Base-by-base conservation (phyloP, 75 land plant species). In the Pinus albicaulis region DNA sequence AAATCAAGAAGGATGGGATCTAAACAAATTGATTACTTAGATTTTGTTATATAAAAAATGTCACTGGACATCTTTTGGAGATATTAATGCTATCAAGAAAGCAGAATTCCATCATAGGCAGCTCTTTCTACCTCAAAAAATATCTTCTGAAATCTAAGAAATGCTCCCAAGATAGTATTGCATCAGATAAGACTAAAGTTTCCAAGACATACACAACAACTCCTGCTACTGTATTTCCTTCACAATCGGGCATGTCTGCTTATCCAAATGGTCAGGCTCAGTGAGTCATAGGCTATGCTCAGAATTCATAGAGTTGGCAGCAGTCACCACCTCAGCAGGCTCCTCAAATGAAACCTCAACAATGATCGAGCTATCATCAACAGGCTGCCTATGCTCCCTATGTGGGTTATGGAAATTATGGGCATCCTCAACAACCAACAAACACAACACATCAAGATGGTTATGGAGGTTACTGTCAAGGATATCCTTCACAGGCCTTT, bases 61-160 rank as follows among this genome's bases (percentile, higher is more conserved):
- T 71, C 89, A 17, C 71, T 96, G 23, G 94, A 92, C 79, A 86
- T 90, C 56, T n/a, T 89, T 93, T 86, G 99, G 95, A 57, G 94
- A 93, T 77, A 60, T 80, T 17, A 76, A 82, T 53, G 78, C 90
- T 24, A 83, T 90, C 17, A 92, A 87, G 78, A 93, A 90, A 77
- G 99, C 95, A 48, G 89, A 90, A 34, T 79, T 80, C 48, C 78
- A 93, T 26, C 97, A 96, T 77, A 86, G 89, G 55, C 86, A 77
- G 60, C 78, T 84, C 0, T 96, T 96, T 66, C 76, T 88, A 36
- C 85, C 63, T 14, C 90, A 91, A 28, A 88, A 81, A 73, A 81
- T 62, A 73, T 31, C 78, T 31, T 56, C 79, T 44, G 87, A 36
- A 86, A 59, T 86, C 92, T 23, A 93, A 74, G 77, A 96, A 96